Evolutionary conservation across 371 early-diverging fungal species (phyloP).

Genomic region (Lichtheimia ramosa): DNA sequence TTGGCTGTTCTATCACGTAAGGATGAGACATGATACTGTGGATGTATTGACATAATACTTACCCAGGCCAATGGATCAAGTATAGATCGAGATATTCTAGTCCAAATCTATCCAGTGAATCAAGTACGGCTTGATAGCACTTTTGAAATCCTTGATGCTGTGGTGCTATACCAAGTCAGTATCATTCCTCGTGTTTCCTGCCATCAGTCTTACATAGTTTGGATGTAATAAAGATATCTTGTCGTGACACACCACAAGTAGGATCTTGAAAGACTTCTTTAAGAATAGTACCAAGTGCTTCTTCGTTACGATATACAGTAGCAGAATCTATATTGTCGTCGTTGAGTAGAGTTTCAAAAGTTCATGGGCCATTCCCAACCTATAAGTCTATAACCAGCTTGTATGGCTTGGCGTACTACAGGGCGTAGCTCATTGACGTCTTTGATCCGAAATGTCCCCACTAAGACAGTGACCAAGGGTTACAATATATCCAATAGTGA

Average conservation of each 20-base stretch:
- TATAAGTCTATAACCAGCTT: slow-evolving; percentile 69
- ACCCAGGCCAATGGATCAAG: slow-evolving; percentile 69
- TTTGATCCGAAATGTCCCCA: slow-evolving; percentile 74
- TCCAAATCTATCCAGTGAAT: slow-evolving; percentile 61
- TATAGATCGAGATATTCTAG: slow-evolving; percentile 81
- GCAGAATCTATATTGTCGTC: slow-evolving; percentile 60
- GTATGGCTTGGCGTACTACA: slow-evolving; percentile 58
- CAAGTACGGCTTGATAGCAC: slow-evolving; percentile 57
- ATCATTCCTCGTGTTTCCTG: background rate
- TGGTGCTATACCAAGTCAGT: slow-evolving; percentile 54
- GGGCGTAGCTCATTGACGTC: slow-evolving; percentile 44
- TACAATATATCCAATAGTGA: background rate
- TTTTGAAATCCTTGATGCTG: slow-evolving; percentile 77
- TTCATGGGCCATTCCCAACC: slow-evolving; percentile 34
- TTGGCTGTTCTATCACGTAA: slow-evolving; percentile 27
- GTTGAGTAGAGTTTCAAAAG: no score
- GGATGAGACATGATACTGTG: background rate
- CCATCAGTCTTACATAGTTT: slow-evolving; percentile 72
- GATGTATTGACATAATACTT: slow-evolving; percentile 3
- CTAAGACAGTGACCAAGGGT: slow-evolving; percentile 24
- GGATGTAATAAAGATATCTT: slow-evolving; percentile 91
- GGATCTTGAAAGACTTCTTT: slow-evolving; percentile 58
- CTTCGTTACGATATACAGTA: slow-evolving; percentile 86
- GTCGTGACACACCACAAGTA: slow-evolving; percentile 59
- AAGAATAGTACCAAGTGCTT: slow-evolving; percentile 71